phyloP scores from a whole-genome alignment of 164 flowering plant species.

The Tinospora cordifolia region DNA sequence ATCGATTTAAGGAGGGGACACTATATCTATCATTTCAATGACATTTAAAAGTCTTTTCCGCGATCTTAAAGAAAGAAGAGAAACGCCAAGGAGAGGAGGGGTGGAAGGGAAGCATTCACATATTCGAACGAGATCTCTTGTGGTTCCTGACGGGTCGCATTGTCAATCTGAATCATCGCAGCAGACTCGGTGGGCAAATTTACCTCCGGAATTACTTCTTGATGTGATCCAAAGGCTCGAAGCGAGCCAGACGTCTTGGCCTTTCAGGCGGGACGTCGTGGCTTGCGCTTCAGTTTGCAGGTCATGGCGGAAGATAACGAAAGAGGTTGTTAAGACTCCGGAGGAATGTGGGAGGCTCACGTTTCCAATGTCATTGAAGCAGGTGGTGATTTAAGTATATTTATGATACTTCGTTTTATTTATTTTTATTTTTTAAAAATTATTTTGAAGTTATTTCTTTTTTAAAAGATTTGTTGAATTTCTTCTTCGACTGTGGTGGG shows the following conservation, averaged over 20 bases:
- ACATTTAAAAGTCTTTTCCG: slow-evolving; percentile 60
- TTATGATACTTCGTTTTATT: not conserved
- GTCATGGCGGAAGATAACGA: slow-evolving; percentile 61
- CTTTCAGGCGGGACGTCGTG: slow-evolving; percentile 55
- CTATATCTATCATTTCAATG: slow-evolving; percentile 27
- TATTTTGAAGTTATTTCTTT: not conserved
- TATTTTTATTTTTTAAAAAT: too few relatives aligned
- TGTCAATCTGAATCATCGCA: slow-evolving; percentile 16
- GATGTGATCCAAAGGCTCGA: slow-evolving; percentile 63
- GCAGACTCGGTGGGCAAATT: slow-evolving; percentile 61
- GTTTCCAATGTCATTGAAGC: slow-evolving; percentile 75
- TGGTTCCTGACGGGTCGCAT: slow-evolving; percentile 12
- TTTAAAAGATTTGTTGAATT: not conserved
- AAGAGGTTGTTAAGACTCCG: slow-evolving; percentile 56
- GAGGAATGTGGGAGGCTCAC: slow-evolving; percentile 63
- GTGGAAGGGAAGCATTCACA: slow-evolving; percentile 43
- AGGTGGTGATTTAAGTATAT: slow-evolving; percentile 30
- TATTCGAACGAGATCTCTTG: slow-evolving; percentile 37
- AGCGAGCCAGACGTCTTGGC: slow-evolving; percentile 54
- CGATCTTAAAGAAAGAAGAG: slow-evolving; percentile 63
- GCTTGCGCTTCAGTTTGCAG: slow-evolving; percentile 64
- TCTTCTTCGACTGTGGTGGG: not conserved
- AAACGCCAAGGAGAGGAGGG: slow-evolving; percentile 34
- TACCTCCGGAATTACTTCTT: slow-evolving; percentile 66
- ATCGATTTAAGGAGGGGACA: not conserved